A percentile compares a stretch with the other conserved stretches of the same genome.
phyloP scores from a whole-genome alignment of 2,329 filamentous ascomycete species.

The Diaporthe vaccinii region DNA sequence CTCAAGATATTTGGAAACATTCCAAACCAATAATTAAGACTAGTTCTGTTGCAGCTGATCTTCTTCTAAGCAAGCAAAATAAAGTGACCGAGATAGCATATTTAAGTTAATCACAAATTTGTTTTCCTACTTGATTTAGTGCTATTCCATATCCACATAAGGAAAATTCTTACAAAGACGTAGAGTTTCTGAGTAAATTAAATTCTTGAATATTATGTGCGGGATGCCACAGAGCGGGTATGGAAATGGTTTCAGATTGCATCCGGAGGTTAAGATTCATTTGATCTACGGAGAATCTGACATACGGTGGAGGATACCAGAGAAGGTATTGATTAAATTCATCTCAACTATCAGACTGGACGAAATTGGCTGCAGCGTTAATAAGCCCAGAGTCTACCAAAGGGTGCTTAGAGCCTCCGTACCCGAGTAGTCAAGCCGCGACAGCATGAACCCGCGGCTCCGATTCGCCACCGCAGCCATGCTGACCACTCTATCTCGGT shows the following conservation, averaged over 20 bases:
- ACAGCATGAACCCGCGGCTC: neutral
- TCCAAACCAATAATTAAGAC: no score
- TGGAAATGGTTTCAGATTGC: neutral
- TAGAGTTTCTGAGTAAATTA: neutral
- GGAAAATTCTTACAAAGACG: neutral
- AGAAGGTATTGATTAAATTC: neutral
- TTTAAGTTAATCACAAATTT: no score
- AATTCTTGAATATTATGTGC: neutral
- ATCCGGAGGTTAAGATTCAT: neutral
- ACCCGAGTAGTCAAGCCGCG: neutral
- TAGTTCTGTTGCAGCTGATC: no score
- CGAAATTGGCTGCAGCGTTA: neutral
- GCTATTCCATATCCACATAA: no score
- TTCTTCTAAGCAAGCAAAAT: no score
- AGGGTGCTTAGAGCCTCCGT: constrained; percentile 1
- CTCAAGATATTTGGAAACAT: no score
- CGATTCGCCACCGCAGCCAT: neutral
- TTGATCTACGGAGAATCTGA: neutral
- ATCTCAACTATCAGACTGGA: neutral
- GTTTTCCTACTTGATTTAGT: neutral
- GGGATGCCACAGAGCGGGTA: neutral
- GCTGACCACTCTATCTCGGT: neutral
- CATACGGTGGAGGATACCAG: neutral
- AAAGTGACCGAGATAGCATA: no score
- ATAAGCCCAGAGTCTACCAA: neutral